Conservation (phyloP, 2,329 filamentous ascomycete species). For the Biscogniauxia sp. region DNA sequence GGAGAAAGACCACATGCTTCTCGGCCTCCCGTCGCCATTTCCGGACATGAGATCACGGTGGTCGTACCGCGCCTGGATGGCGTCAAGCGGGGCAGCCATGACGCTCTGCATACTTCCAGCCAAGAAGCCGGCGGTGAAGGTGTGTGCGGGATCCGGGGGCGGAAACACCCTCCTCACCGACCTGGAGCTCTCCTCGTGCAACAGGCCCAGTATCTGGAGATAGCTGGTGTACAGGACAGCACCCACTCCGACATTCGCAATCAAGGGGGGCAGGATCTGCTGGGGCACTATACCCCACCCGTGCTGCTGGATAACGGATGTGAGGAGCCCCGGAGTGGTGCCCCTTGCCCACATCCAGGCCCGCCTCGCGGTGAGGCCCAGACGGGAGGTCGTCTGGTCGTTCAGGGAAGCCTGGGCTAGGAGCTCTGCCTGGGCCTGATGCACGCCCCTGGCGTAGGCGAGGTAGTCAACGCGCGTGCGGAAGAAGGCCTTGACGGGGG, state of each 20-base stretch:
- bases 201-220: slow-evolving; percentile 62
- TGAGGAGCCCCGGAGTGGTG: slow-evolving; percentile 68
- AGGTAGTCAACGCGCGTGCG: slow-evolving; percentile 83
- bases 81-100: slow-evolving; percentile 71
- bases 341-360: slow-evolving; percentile 53
- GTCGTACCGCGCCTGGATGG: slow-evolving; percentile 71
- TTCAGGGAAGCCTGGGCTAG: slow-evolving; percentile 37
- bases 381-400: slow-evolving; percentile 34
- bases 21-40: slow-evolving; percentile 42
- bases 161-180: slow-evolving; percentile 65
- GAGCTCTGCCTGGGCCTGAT: slow-evolving; percentile 43
- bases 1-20: slow-evolving; percentile 73
- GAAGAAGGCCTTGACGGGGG: slow-evolving; percentile 91
- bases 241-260: slow-evolving; percentile 72
- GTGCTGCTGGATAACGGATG: slow-evolving; percentile 64
- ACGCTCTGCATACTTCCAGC: slow-evolving; percentile 70
- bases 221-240: slow-evolving; percentile 75
- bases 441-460: slow-evolving; percentile 54
- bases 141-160: slow-evolving; percentile 60
- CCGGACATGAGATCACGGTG: slow-evolving; percentile 46
- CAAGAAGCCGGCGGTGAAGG: slow-evolving; percentile 67
- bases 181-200: slow-evolving; percentile 64
- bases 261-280: slow-evolving; percentile 71
- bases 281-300: slow-evolving; percentile 74
- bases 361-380: slow-evolving; percentile 36